phyloP scores from a whole-genome alignment of 164 flowering plant species.

The Piper longum region DNA sequence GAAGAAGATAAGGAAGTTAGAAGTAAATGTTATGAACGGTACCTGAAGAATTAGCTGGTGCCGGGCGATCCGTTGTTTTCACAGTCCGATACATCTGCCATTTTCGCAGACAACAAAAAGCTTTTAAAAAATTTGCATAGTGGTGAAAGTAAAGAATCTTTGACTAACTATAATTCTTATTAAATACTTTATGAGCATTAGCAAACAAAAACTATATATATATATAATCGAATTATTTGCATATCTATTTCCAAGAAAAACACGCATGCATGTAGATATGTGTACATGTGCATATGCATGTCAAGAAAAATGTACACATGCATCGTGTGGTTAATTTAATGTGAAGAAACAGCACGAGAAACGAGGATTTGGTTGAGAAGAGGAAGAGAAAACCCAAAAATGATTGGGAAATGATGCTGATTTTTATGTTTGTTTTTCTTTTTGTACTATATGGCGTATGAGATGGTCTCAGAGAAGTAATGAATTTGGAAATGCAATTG shows the following conservation, averaged over 20 bases:
- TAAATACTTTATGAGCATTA: no score
- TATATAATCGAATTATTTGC: neutral
- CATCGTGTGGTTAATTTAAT: no score
- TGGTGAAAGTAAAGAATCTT: neutral
- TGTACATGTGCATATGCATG: neutral
- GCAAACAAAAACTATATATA: no score
- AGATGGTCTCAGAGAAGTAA: no score
- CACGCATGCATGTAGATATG: neutral
- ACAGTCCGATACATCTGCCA: constrained; percentile 95
- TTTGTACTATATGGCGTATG: no score
- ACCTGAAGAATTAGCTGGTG: constrained; percentile 64
- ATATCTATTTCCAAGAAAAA: no score
- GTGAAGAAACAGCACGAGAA: no score
- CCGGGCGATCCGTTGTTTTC: constrained; percentile 85
- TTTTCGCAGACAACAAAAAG: neutral
- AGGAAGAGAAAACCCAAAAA: neutral
- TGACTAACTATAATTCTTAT: neutral
- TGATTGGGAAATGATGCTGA: constrained; percentile 4
- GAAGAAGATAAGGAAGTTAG: no score
- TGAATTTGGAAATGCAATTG: neutral
- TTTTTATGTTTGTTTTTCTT: no score
- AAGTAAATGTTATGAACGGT: neutral
- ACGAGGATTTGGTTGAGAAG: neutral
- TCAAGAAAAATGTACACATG: neutral
- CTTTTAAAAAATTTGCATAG: neutral